A percentile compares a stretch with the other conserved stretches of the same genome.
phyloP scores from a whole-genome alignment of 2,329 filamentous ascomycete genomes.

The Stagonosporopsis rhizophila region DNA sequence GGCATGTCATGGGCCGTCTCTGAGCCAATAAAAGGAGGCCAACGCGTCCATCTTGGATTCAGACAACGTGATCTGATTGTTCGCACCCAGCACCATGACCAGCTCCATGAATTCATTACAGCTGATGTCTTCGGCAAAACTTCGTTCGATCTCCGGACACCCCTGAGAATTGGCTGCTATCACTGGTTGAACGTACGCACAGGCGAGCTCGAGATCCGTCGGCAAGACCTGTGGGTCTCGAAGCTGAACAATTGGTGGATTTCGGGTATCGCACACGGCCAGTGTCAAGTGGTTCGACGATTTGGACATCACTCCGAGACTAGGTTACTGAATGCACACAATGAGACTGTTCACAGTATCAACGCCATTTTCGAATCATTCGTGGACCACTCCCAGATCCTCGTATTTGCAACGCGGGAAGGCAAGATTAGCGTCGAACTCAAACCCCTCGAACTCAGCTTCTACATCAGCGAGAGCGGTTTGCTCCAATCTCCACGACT shows the following conservation, averaged over 20 bases:
- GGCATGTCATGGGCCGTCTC: slow-evolving; percentile 61
- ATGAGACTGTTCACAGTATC: slow-evolving; percentile 51
- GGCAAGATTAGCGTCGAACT: slow-evolving; percentile 57
- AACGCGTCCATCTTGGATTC: slow-evolving; percentile 64
- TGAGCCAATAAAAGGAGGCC: slow-evolving; percentile 36
- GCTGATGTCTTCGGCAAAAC: slow-evolving; percentile 29
- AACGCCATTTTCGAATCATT: slow-evolving; percentile 59
- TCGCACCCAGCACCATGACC: slow-evolving; percentile 42
- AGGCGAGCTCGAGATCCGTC: slow-evolving; percentile 61
- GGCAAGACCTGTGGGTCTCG: slow-evolving; percentile 50
- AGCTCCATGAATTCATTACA: slow-evolving; percentile 49
- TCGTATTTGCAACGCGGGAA: slow-evolving; percentile 54
- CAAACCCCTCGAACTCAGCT: slow-evolving; percentile 61
- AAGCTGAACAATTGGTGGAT: slow-evolving; percentile 50
- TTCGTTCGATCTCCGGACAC: slow-evolving; percentile 59
- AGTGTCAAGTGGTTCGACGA: slow-evolving; percentile 13
- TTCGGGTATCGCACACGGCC: slow-evolving; percentile 39
- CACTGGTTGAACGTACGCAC: slow-evolving; percentile 66
- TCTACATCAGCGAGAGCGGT: slow-evolving; percentile 55
- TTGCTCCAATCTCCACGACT: slow-evolving; percentile 60
- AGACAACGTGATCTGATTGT: slow-evolving; percentile 53
- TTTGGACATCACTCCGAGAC: background rate
- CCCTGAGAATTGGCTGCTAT: slow-evolving; percentile 60
- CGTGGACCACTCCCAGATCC: slow-evolving; percentile 54
- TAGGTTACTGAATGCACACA: slow-evolving; percentile 31